These are phyloP conservation scores for Eucalyptus curtisii DNA, from an alignment of 345 rosid genomes.

Conservation along the genomic window DNA sequence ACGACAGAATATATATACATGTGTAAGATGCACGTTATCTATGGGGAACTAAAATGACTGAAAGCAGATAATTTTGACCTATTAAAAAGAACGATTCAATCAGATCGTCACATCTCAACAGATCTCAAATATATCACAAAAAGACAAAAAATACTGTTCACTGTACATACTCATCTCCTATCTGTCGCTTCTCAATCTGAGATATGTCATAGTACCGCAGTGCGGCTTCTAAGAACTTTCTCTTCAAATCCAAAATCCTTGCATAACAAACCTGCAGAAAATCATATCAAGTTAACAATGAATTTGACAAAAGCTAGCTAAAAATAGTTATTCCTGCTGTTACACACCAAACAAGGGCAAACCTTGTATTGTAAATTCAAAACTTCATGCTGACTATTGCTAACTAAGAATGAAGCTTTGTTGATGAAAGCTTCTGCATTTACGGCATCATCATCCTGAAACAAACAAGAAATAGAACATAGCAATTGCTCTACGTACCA, in stretches of 20 bases:
- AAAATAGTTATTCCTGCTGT: not conserved
- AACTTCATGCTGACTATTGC: conserved; percentile 89
- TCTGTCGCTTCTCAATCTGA: conserved; percentile 90
- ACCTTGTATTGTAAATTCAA: conserved; percentile 92
- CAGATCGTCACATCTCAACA: not conserved
- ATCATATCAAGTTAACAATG: not conserved
- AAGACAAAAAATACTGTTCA: not conserved
- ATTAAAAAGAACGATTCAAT: not conserved
- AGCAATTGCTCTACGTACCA: not conserved
- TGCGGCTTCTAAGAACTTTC: conserved; percentile 97
- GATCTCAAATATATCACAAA: not conserved
- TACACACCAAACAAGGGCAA: not conserved
- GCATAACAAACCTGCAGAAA: conserved; percentile 80
- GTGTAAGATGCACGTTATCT: not conserved
- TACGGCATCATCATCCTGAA: conserved; percentile 98
- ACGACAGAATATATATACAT: not conserved
- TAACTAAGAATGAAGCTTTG: conserved; percentile 96
- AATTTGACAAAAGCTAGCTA: not conserved
- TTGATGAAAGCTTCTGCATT: conserved; percentile 95
- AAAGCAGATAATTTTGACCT: not conserved
- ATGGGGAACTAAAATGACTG: not conserved
- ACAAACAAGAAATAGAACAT: not conserved
- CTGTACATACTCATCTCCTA: conserved; percentile 78
- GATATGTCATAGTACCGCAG: conserved; percentile 85
- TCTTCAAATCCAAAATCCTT: conserved; percentile 89